These are phyloP conservation scores for Asparagopsis taxiformis DNA, from an alignment of 31 red algal genomes.

Conservation along the genomic window DNA sequence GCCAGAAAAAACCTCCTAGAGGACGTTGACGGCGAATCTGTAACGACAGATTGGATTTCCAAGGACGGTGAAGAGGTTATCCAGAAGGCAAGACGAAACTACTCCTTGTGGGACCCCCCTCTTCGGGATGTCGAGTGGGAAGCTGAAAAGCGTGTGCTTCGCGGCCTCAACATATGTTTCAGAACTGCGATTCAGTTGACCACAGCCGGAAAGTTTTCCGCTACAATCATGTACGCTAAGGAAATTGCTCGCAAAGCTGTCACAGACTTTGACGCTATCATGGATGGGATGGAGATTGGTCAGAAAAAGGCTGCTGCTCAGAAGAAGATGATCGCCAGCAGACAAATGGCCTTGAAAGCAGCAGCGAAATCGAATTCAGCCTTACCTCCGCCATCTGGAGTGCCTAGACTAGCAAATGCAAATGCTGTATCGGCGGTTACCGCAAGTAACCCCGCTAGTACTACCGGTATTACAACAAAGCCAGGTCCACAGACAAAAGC, in stretches of 20 bases:
- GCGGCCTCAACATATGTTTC: constrained; percentile 33
- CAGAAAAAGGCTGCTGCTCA: no score
- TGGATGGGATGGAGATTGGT: not conserved
- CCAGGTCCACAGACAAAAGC: no score
- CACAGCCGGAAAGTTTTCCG: constrained; percentile 30
- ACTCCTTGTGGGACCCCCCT: constrained; percentile 41
- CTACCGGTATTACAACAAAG: no score
- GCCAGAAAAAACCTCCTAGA: constrained; percentile 29
- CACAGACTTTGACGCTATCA: constrained; percentile 32
- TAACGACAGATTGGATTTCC: constrained; percentile 40
- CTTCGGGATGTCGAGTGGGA: constrained; percentile 45
- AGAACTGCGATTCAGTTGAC: constrained; percentile 30
- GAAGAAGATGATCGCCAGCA: no score
- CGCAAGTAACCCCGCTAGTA: no score
- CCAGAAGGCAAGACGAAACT: constrained; percentile 44
- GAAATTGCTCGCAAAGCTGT: constrained; percentile 59
- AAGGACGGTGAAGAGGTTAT: constrained; percentile 17
- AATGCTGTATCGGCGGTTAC: no score
- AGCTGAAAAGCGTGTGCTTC: constrained; percentile 54
- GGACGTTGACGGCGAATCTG: constrained; percentile 49
- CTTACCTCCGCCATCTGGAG: no score
- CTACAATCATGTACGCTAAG: constrained; percentile 55
- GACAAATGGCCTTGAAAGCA: no score
- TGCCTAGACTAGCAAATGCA: no score
- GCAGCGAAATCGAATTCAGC: no score